Conservation (phyloP, 805 yeast species). For the Blastobotrys terrestris region DNA sequence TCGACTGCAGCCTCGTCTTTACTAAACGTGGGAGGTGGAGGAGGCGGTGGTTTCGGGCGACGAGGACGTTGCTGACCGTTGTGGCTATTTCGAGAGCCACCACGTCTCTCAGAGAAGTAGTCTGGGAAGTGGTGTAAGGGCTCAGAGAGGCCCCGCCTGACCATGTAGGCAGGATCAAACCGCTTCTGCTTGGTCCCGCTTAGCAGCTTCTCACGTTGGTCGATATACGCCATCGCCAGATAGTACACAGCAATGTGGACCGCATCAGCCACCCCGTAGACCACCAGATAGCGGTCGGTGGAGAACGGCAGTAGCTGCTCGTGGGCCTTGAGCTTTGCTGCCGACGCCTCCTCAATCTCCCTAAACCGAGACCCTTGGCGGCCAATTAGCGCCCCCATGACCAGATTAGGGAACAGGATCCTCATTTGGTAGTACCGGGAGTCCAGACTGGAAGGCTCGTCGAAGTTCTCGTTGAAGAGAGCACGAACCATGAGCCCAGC, state of each 20-base stretch:
- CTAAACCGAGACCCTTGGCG: constrained; percentile 65
- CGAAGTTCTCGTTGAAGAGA: constrained; percentile 60
- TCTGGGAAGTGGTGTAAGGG: background rate
- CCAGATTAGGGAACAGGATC: constrained; percentile 66
- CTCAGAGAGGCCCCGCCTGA: background rate
- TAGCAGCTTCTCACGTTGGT: constrained; percentile 47
- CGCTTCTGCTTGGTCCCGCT: constrained; percentile 46
- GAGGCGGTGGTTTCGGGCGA: background rate
- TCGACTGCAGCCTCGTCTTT: background rate
- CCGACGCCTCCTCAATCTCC: constrained; percentile 77
- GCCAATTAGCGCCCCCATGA: constrained; percentile 79
- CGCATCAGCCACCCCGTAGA: constrained; percentile 80
- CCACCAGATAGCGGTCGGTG: constrained; percentile 65
- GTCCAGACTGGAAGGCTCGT: constrained; percentile 50
- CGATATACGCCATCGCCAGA: constrained; percentile 60
- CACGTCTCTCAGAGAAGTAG: background rate
- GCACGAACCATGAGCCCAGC: constrained; percentile 68
- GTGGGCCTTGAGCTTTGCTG: constrained; percentile 69
- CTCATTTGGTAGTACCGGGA: constrained; percentile 52
- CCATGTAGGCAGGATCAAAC: constrained; percentile 43
- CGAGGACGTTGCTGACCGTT: background rate
- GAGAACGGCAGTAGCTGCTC: constrained; percentile 67
- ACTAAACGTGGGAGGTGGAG: background rate
- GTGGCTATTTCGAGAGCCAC: background rate
- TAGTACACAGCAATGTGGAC: constrained; percentile 77